Conservation (phyloP, 345 rosid species). For the Hibiscus syriacus region DNA sequence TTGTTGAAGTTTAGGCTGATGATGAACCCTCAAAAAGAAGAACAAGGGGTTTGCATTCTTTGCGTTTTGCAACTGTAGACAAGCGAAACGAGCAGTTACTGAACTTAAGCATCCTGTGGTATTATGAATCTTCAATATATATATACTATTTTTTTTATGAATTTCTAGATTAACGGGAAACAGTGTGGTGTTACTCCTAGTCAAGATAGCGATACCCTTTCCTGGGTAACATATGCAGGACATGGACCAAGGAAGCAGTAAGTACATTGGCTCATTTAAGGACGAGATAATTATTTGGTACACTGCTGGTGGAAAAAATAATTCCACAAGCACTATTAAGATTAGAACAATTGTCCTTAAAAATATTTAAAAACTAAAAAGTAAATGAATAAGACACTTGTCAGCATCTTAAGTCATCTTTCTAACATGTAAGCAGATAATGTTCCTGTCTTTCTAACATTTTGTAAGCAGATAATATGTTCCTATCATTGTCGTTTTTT, state of each 20-base stretch:
- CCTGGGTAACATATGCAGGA: conserved; percentile 91
- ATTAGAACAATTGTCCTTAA: too few relatives aligned
- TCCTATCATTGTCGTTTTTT: conserved; percentile 22
- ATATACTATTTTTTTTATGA: conserved; percentile 23
- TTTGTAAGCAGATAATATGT: conserved; percentile 4
- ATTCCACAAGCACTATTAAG: too few relatives aligned
- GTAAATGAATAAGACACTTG: too few relatives aligned
- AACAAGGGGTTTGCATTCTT: conserved; percentile 96
- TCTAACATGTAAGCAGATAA: conserved; percentile 6
- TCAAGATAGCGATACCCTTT: conserved; percentile 94
- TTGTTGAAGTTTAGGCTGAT: conserved; percentile 77
- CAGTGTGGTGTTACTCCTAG: conserved; percentile 95
- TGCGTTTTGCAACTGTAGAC: conserved; percentile 89
- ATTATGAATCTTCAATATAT: conserved; percentile 24
- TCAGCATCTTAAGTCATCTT: conserved; percentile 12
- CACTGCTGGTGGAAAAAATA: too few relatives aligned
- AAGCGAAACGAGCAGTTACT: conserved; percentile 81
- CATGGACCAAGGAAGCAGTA: conserved; percentile 94
- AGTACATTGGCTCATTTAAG: conserved; percentile 43
- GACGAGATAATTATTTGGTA: too few relatives aligned
- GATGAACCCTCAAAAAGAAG: conserved; percentile 87
- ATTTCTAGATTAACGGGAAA: conserved; percentile 93
- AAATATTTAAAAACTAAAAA: too few relatives aligned
- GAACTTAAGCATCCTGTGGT: conserved; percentile 90
- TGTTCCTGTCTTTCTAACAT: conserved; percentile 13